A percentile compares a stretch with the other conserved stretches of the same genome.
Evolutionary conservation across 768 basidiomycete species (phyloP).

Genomic region (Naganishia kalamii): DNA sequence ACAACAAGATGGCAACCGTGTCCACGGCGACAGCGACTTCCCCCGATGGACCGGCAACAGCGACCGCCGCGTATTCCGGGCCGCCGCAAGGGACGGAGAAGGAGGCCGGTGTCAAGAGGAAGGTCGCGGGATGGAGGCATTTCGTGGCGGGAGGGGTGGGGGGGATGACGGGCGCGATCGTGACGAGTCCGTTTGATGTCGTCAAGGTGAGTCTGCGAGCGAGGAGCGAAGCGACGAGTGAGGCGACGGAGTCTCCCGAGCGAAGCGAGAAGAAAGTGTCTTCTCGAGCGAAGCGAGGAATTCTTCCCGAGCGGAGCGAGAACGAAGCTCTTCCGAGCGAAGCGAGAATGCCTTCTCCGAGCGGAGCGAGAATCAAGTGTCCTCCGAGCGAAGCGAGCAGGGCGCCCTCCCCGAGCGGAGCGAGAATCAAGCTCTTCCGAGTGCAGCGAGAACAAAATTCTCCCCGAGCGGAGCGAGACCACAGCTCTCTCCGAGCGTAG

Average conservation of each 20-base stretch:
- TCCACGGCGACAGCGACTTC: constrained; percentile 7
- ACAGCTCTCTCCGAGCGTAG: too few species aligned
- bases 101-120: constrained; percentile 12
- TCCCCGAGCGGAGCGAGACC: too few species aligned
- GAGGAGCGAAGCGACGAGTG: neutral
- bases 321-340: neutral
- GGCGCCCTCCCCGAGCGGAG: too few species aligned
- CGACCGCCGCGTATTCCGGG: constrained; percentile 11
- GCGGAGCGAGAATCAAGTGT: too few species aligned
- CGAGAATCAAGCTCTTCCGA: too few species aligned
- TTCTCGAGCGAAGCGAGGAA: neutral
- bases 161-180: constrained; percentile 94
- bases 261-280: neutral
- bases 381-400: too few species aligned
- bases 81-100: neutral
- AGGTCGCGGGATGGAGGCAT: constrained; percentile 56
- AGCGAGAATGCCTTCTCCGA: neutral
- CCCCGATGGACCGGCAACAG: constrained; percentile 12
- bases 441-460: neutral
- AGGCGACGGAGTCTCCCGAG: constrained; percentile 5
- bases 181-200: constrained; percentile 96
- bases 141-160: constrained; percentile 76
- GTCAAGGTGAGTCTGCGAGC: constrained; percentile 56
- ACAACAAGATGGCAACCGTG: neutral
- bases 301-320: neutral